Percentiles rank a stretch among this genome's conserved stretches.
These are phyloP conservation scores for Didymella segeticola DNA, from an alignment of 2,329 filamentous ascomycete genomes.

Conservation along the genomic window DNA sequence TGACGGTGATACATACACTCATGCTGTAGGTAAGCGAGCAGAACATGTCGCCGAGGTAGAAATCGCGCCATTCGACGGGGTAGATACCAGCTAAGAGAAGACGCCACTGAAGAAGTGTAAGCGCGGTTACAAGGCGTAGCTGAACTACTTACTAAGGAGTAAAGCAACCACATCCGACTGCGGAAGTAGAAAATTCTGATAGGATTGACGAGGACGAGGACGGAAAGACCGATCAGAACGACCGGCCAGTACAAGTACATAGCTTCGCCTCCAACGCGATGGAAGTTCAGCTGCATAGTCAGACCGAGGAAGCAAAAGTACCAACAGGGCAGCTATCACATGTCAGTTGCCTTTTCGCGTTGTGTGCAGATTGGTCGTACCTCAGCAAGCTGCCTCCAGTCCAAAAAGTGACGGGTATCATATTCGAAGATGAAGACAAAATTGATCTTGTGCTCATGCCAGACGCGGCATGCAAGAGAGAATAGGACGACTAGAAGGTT, in stretches of 20 bases:
- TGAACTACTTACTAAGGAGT: constrained; percentile 74
- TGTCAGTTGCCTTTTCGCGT: constrained; percentile 14
- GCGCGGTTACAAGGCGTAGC: neutral
- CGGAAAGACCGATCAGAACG: constrained; percentile 73
- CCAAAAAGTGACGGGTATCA: constrained; percentile 81
- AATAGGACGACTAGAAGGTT: constrained; percentile 84
- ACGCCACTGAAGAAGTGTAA: constrained; percentile 68
- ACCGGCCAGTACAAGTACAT: constrained; percentile 90
- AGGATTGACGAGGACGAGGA: constrained; percentile 76
- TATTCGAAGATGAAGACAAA: constrained; percentile 98
- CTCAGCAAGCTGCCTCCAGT: constrained; percentile 88
- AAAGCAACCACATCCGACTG: constrained; percentile 84
- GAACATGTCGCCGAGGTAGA: constrained; percentile 97
- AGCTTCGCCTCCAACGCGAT: constrained; percentile 65
- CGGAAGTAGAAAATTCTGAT: constrained; percentile 75
- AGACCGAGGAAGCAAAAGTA: constrained; percentile 79
- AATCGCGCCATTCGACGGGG: constrained; percentile 95
- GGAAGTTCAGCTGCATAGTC: constrained; percentile 89
- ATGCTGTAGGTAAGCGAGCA: constrained; percentile 92
- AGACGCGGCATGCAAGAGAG: constrained; percentile 81
- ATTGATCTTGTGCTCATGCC: constrained; percentile 86
- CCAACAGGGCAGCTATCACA: constrained; percentile 74
- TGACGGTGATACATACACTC: constrained; percentile 75
- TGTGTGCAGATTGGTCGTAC: constrained; percentile 44
- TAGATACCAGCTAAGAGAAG: constrained; percentile 85